These are phyloP conservation scores for Phaeotremella skinneri DNA, from an alignment of 768 basidiomycete genomes.

Conservation along the genomic window DNA sequence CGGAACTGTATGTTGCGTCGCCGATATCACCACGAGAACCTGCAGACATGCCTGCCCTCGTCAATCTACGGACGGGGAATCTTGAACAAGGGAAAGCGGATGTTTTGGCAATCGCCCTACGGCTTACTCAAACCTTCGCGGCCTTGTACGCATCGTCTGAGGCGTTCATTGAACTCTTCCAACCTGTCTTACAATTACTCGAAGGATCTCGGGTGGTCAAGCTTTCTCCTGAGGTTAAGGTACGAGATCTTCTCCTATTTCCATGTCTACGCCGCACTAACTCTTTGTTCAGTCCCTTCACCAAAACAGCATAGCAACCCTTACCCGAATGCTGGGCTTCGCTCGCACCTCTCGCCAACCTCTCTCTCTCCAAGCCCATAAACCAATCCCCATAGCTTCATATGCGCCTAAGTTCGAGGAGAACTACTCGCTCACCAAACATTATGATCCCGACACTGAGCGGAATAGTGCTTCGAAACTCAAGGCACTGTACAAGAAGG, in stretches of 20 bases:
- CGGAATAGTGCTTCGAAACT: slow-evolving; percentile 82
- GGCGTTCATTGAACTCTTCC: slow-evolving; percentile 76
- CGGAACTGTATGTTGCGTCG: slow-evolving; percentile 16
- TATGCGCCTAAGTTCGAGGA: slow-evolving; percentile 91
- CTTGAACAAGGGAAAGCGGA: slow-evolving; percentile 67
- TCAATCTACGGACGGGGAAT: slow-evolving; percentile 29
- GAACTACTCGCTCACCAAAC: slow-evolving; percentile 51
- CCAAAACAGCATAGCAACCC: slow-evolving; percentile 56
- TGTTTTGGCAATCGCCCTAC: slow-evolving; percentile 63
- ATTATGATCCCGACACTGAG: slow-evolving; percentile 86
- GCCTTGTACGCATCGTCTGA: slow-evolving; percentile 70
- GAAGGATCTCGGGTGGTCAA: slow-evolving; percentile 56
- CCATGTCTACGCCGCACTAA: slow-evolving; percentile 9
- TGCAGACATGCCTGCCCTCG: slow-evolving; percentile 15
- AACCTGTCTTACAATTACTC: slow-evolving; percentile 66
- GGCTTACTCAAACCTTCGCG: slow-evolving; percentile 70
- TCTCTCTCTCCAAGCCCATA: slow-evolving; percentile 82
- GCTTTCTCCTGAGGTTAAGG: slow-evolving; percentile 61
- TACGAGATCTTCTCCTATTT: slow-evolving; percentile 48
- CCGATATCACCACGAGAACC: slow-evolving; percentile 19
- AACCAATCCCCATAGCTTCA: slow-evolving; percentile 90
- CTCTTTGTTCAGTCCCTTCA: slow-evolving; percentile 57
- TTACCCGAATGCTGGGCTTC: slow-evolving; percentile 69
- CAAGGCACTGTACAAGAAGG: slow-evolving; percentile 85
- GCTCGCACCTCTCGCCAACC: slow-evolving; percentile 70